A percentile compares a stretch with the other conserved stretches of the same genome.
Evolutionary conservation across 116 monocot species (phyloP).

Genomic region (Posidonia oceanica): DNA sequence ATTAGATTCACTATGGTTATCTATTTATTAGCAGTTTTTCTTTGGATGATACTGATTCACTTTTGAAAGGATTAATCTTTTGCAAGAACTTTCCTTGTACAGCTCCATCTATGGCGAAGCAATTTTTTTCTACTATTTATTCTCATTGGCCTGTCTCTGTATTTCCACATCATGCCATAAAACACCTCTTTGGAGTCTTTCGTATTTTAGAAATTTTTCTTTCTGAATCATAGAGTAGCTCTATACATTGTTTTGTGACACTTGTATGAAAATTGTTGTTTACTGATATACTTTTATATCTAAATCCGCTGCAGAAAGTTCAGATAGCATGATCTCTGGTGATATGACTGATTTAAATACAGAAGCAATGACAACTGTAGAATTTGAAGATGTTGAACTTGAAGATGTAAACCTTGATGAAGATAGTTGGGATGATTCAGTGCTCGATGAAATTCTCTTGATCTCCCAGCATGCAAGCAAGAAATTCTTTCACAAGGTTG

Average conservation of each 20-base stretch:
- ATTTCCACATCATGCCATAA: background rate
- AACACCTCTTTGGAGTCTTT: background rate
- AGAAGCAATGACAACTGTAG: background rate
- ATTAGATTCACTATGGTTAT: too few relatives aligned
- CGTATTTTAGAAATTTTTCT: background rate
- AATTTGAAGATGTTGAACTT: constrained; percentile 1
- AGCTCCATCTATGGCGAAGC: too few relatives aligned
- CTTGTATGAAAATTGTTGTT: background rate
- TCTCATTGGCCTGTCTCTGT: background rate
- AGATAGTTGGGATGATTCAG: background rate
- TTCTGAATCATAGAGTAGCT: background rate
- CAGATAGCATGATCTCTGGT: background rate
- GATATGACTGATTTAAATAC: background rate
- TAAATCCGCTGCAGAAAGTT: background rate
- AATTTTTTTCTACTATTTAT: too few relatives aligned
- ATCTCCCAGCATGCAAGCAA: background rate
- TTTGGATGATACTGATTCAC: too few relatives aligned
- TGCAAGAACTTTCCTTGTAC: too few relatives aligned
- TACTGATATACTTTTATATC: background rate
- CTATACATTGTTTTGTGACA: background rate
- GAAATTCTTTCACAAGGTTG: background rate
- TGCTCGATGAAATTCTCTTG: background rate
- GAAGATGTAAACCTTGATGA: background rate
- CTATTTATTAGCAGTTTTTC: too few relatives aligned
- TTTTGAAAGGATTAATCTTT: too few relatives aligned